Conservation (phyloP, 2,329 filamentous ascomycete species). For the Xylariaceae sp. region DNA sequence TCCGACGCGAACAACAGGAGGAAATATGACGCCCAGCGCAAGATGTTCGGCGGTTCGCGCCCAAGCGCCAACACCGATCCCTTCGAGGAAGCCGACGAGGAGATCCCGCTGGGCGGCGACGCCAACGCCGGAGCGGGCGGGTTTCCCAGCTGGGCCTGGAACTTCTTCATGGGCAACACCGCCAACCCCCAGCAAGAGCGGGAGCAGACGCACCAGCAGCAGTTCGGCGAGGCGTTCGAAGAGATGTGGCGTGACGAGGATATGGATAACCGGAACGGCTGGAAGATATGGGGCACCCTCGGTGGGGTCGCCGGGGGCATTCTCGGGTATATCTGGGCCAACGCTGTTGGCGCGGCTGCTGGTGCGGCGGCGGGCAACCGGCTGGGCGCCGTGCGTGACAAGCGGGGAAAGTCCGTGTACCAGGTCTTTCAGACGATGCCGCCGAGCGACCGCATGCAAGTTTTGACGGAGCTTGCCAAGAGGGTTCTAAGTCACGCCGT, state of each 20-base stretch:
- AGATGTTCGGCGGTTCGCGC: constrained; percentile 46
- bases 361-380: constrained; percentile 91
- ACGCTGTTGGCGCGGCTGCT: constrained; percentile 82
- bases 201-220: constrained; percentile 63
- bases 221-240: constrained; percentile 86
- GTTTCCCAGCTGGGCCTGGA: constrained; percentile 73
- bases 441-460: constrained; percentile 71
- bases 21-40: constrained; percentile 77
- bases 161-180: constrained; percentile 45
- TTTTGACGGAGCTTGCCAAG: constrained; percentile 79
- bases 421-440: constrained; percentile 84
- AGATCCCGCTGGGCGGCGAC: constrained; percentile 38
- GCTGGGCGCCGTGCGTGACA: constrained; percentile 83
- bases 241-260: constrained; percentile 86
- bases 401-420: constrained; percentile 92
- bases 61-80: constrained; percentile 34
- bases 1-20: constrained; percentile 72
- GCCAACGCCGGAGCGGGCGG: constrained; percentile 28
- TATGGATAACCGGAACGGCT: constrained; percentile 68
- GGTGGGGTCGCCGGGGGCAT: constrained; percentile 84
- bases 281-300: constrained; percentile 80
- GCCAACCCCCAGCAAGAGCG: constrained; percentile 37
- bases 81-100: constrained; percentile 41
- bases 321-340: constrained; percentile 91
- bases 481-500: constrained; percentile 83